Percentiles rank a stretch among this genome's conserved stretches.
Conservation (phyloP, 441 rosid genomes). For the Cnidoscolus chayamansa region DNA sequence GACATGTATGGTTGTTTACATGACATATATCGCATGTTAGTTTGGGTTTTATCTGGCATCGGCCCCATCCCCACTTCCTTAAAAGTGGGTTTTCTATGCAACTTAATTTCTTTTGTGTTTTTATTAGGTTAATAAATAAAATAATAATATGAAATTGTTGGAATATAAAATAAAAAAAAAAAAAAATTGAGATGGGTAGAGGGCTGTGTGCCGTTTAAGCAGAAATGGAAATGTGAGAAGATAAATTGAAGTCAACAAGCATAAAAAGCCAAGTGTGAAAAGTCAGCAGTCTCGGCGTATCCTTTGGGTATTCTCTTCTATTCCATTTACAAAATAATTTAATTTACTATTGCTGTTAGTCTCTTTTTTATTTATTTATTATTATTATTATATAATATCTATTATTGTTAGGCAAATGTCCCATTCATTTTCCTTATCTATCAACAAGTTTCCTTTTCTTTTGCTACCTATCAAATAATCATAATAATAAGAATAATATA, state of each 20-base stretch:
- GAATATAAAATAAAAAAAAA: too few relatives aligned
- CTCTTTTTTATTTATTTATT: too few relatives aligned
- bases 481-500: slow-evolving; percentile 13
- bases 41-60: slow-evolving; percentile 35
- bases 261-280: slow-evolving; percentile 30
- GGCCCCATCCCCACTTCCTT: slow-evolving; percentile 31
- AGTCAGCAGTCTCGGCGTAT: slow-evolving; percentile 28
- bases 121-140: too few relatives aligned
- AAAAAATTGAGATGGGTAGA: too few relatives aligned
- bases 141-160: too few relatives aligned
- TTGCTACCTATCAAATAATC: background rate
- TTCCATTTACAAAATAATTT: slow-evolving; percentile 26
- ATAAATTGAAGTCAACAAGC: slow-evolving; percentile 27
- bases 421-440: too few relatives aligned
- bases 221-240: too few relatives aligned
- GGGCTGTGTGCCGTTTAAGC: too few relatives aligned
- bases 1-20: slow-evolving; percentile 42
- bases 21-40: slow-evolving; percentile 39
- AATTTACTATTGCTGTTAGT: too few relatives aligned
- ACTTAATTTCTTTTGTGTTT: background rate
- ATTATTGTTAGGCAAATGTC: too few relatives aligned
- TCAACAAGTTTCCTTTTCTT: too few relatives aligned
- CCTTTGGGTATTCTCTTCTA: slow-evolving; percentile 14
- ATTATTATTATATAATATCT: background rate
- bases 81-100: slow-evolving; percentile 28